Evolutionary conservation across 2,329 filamentous ascomycete genomes (phyloP).

Genomic region (Fusarium citri): DNA sequence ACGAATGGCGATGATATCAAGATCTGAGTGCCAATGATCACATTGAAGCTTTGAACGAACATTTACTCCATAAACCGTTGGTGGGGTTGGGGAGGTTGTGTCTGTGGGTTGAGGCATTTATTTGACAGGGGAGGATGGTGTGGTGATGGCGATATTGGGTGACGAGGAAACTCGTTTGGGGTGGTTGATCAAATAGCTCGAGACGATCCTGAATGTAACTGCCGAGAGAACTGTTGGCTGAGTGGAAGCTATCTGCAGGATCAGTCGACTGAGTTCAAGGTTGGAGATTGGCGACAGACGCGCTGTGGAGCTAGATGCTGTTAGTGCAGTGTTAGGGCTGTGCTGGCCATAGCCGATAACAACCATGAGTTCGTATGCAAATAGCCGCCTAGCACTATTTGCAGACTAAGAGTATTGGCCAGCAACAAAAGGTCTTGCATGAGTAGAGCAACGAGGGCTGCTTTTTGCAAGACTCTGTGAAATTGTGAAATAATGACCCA

Average conservation of each 20-base stretch:
- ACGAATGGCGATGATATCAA: conserved; percentile 20
- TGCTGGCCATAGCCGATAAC: neutral
- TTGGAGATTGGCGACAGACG: neutral
- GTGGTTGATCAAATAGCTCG: neutral
- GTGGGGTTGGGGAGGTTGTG: accelerated
- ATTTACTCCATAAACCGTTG: conserved; percentile 5
- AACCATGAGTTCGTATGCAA: neutral
- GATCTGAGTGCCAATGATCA: conserved; percentile 15
- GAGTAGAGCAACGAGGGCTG: neutral
- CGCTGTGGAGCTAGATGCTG: neutral
- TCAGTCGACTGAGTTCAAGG: neutral
- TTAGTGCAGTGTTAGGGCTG: neutral
- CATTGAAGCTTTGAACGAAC: conserved; percentile 10
- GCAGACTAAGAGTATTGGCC: neutral
- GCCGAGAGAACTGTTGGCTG: neutral
- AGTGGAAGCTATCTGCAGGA: neutral
- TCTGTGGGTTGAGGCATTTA: conserved; percentile 13
- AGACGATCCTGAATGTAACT: neutral
- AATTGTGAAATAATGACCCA: accelerated
- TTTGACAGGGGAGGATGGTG: neutral
- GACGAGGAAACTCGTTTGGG: accelerated
- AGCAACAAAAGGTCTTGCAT: neutral
- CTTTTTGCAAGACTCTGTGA: neutral
- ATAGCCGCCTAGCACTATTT: neutral
- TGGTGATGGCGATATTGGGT: neutral